Base-by-base conservation (phyloP, 192 early-diverging fungal genomes). In the Ambispora gerdemannii region DNA sequence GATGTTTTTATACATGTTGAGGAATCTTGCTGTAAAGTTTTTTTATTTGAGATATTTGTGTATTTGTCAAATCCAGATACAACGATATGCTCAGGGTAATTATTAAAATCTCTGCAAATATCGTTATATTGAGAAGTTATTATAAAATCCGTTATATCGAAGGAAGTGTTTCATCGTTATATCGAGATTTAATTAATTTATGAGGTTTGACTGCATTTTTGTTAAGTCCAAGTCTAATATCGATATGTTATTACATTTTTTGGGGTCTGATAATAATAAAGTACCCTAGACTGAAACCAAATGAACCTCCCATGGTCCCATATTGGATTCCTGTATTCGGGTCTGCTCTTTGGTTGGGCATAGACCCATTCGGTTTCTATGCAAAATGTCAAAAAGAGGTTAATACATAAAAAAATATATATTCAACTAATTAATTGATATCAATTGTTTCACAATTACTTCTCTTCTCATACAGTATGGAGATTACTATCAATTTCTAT, bases 311-410 rank as follows among this genome's bases (percentile, higher is more conserved):
- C 6, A 76, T 84, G 36, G 88, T 91, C 19, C 81, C 81, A 56
- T 90, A 93, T 81, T 86, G 84, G 75, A 80, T 97, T 64, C 95
- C 97, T 31, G 88, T 95, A 71, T 78, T 98, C 64, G 95, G 97
- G 36, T 88, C 88, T 51, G 93, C 93, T 73, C 77, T 96, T 61
- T 70, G 83, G 59, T 95, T 94, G 83, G 95, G 95, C 72, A 83
- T 95, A 63, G 82, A 93, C 72, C 95, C 97, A 28, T 83, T 98
- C 77, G 84, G 85, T 50, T 97, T 96, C 71, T 84, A 96, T 50
- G 84, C 84, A 68, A 83, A 96, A 74, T 84, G 89, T 84, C 90
- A 90, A 75, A 82, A 88, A 75, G 82, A 82, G 70, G 80, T 83
- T 47, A 52, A 52, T 51, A 4, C 52, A 67, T 22, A 52, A 25